Conservation (phyloP, 441 rosid genomes). For the Breynia disticha region DNA sequence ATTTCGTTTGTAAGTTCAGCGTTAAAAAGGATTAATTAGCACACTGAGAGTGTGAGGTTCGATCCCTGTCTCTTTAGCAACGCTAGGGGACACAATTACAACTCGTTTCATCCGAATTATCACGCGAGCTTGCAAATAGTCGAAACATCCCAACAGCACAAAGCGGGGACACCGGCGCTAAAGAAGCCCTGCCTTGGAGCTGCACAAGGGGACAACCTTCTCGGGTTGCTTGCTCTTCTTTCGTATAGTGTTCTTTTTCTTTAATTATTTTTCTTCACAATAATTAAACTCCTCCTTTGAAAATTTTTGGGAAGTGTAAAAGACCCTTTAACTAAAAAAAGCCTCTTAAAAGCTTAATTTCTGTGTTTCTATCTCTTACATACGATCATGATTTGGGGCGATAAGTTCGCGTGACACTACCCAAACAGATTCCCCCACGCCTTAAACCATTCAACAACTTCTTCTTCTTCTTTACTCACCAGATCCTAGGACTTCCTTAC, state of each 20-base stretch:
- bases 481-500: constrained; percentile 34
- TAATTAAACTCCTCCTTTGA: constrained; percentile 1
- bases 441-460: constrained; percentile 19
- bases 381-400: constrained; percentile 43
- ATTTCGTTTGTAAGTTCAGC: no score
- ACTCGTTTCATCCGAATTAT: no score
- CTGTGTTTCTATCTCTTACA: constrained; percentile 2
- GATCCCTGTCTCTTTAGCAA: no score
- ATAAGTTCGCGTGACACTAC: constrained; percentile 48
- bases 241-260: not conserved
- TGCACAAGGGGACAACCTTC: constrained; percentile 46
- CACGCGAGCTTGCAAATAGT: no score
- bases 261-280: constrained; percentile 1
- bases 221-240: constrained; percentile 32
- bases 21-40: no score
- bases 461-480: constrained; percentile 21
- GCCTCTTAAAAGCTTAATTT: constrained; percentile 3
- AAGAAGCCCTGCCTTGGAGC: constrained; percentile 53
- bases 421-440: constrained; percentile 44
- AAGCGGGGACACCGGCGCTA: constrained; percentile 74
- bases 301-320: constrained; percentile 36
- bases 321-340: constrained; percentile 19
- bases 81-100: no score
- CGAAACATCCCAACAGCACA: constrained; percentile 14
- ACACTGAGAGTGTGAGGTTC: no score